Evolutionary conservation across 2,329 filamentous ascomycete species (phyloP).

Genomic region (Ascochyta rabiei): DNA sequence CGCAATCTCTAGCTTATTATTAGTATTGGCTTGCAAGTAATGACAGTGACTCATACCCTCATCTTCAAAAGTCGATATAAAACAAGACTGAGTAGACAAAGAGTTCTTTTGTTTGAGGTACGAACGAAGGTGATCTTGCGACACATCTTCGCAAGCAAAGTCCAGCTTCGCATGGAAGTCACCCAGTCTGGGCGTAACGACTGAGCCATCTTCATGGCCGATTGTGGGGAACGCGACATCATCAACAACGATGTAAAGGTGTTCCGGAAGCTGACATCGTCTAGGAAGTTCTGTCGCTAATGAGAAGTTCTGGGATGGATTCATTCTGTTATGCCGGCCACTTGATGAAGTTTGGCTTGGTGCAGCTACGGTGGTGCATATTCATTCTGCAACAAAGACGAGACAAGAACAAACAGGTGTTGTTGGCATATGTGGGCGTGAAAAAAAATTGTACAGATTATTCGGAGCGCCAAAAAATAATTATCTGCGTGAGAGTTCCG

Average conservation of each 20-base stretch:
- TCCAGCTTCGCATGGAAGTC: not conserved
- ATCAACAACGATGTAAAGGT: not conserved
- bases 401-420: not conserved
- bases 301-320: not conserved
- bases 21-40: not conserved
- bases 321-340: not conserved
- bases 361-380: not conserved
- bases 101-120: not conserved
- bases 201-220: not conserved
- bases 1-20: not conserved
- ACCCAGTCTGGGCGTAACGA: not conserved
- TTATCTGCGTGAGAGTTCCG: too few species aligned
- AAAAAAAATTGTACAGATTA: too few species aligned
- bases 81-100: not conserved
- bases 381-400: not conserved
- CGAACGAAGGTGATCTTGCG: not conserved
- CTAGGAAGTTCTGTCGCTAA: not conserved
- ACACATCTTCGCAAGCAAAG: not conserved
- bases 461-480: not conserved
- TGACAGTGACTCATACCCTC: not conserved
- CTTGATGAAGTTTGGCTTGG: not conserved
- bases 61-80: constrained; percentile 3
- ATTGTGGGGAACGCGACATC: not conserved
- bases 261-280: not conserved
- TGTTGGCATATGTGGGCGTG: not conserved